Base-by-base conservation (phyloP, 1,139 yeast genomes). In the Suhomyces wounanorum region DNA sequence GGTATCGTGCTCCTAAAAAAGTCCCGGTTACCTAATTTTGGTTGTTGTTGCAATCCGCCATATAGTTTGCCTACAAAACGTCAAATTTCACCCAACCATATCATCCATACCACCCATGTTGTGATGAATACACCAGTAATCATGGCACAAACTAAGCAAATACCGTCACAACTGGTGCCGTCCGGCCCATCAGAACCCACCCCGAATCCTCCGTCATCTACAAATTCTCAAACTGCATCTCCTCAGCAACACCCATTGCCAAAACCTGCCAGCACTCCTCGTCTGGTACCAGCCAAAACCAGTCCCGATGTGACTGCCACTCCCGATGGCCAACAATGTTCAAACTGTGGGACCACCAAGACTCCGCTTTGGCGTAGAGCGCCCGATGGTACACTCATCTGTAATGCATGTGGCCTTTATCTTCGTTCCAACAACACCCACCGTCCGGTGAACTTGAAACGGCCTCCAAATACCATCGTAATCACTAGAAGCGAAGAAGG, bases 341-440 rank as follows among this genome's bases (percentile, higher is more conserved):
- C 85, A 40, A 84, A 84, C 64, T 84, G 89, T 61, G 85, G 84
- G 7, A 83, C 87, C n/a, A 79, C 85, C 14, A 77, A 81, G 54
- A 84, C 89, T 0, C 89, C 89, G 2, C 70, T 84, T 10, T 84
- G 89, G 89, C 72, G 89, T 47, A 66, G 89, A 44, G 85, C 88
- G 3, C 86, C 87, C 0, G 82, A 79, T 53, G 87, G 87, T 1
- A 81, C 85, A 16, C 75, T 81, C 43, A 82, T 84, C 40, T 84
- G 89, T 66, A 84, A 84, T 62, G 89, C 89, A n/a, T 84, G 89
- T 63, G 89, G 89, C 1, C 74, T 84, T 43, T 82, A 81, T 56
- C 73, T 75, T 45, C 71, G 81, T 45, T 81, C 84, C 38, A 82
- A 82, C 59, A 72, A 79, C 55, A 69, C 81, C 38, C 83, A 79